Evolutionary conservation across 2,329 filamentous ascomycete genomes (phyloP).

Genomic region (Paracoccidioides brasiliensis): DNA sequence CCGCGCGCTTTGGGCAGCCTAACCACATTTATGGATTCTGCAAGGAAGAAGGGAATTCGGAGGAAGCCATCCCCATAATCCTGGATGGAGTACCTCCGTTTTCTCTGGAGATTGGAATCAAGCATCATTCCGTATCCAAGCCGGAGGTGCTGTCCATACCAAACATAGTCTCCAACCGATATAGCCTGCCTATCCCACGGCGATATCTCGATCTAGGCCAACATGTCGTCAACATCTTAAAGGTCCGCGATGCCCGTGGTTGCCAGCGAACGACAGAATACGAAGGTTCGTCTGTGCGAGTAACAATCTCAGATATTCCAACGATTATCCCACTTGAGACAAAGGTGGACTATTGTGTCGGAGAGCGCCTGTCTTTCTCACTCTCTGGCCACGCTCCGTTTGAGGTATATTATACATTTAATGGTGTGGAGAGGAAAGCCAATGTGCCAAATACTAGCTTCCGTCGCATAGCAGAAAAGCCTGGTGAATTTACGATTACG

Average conservation of each 20-base stretch:
- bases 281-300: constrained; percentile 64
- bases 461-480: constrained; percentile 81
- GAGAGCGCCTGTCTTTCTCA: constrained; percentile 84
- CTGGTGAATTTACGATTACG: constrained; percentile 78
- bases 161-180: constrained; percentile 60
- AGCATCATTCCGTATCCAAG: constrained; percentile 68
- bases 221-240: constrained; percentile 77
- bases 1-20: constrained; percentile 68
- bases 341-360: constrained; percentile 81
- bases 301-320: constrained; percentile 85
- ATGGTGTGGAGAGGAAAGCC: constrained; percentile 64
- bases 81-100: constrained; percentile 79
- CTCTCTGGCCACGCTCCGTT: constrained; percentile 86
- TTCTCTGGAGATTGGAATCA: constrained; percentile 81
- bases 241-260: constrained; percentile 73
- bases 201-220: constrained; percentile 75
- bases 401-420: constrained; percentile 83
- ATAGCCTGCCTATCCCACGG: constrained; percentile 73
- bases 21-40: constrained; percentile 95
- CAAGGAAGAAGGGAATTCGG: constrained; percentile 64
- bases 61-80: constrained; percentile 77
- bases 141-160: constrained; percentile 72
- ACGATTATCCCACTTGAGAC: constrained; percentile 80
- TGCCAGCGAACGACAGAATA: constrained; percentile 68
- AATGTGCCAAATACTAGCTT: constrained; percentile 62